Evolutionary conservation across 2,329 filamentous ascomycete genomes (phyloP), one percentile per base, ranked within the genome.

Genomic region (Talaromyces atroroseus): DNA sequence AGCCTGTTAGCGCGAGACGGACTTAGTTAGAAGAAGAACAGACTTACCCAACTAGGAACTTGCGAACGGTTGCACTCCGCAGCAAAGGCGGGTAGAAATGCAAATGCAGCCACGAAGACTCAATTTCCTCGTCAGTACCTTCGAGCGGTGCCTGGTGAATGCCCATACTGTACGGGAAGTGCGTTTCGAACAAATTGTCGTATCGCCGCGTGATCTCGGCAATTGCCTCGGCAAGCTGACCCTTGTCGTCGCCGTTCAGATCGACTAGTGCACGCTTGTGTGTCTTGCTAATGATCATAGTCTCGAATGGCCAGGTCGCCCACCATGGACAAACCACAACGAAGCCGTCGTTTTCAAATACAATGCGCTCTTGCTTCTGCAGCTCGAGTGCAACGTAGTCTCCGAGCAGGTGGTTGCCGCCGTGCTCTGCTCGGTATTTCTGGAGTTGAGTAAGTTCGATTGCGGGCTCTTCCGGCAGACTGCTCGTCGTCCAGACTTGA

Each of bases 281-380:
- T 59, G 84, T 79, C 76, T 90, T 95, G 59, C 89, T 84, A 29
- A 96, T 79, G 58, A 99, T 82, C 78, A 99, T 88, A 48, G 92
- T 88, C 77, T 99, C 94, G 60, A 96, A 99, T 0, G 94, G 94
- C 94, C 94, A 99, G 18, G 90, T 82, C 0, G 90, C 94, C 94
- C 94, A 99, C 91, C 94, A 99, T 0, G 94, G 94, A 66, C 92
- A 96, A 16, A 97, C 83, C 0, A 92, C 87, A 44, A 96, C 76
- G 71, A 97, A 99, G 0, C 80, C 80, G 11, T 82, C 82, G 69
- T 99, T 99, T 71, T 95, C 86, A 69, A 89, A 96, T 0, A 99
- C 88, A 8, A 95, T 82, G 11, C 94, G 85, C 74, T 96, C 91
- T 63, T 85, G 76, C 75, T 95, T 95, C 64, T 86, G 80, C 53